Evolutionary conservation across 495 filamentous ascomycete genomes (phyloP).

Genomic region (Neurospora sp.): DNA sequence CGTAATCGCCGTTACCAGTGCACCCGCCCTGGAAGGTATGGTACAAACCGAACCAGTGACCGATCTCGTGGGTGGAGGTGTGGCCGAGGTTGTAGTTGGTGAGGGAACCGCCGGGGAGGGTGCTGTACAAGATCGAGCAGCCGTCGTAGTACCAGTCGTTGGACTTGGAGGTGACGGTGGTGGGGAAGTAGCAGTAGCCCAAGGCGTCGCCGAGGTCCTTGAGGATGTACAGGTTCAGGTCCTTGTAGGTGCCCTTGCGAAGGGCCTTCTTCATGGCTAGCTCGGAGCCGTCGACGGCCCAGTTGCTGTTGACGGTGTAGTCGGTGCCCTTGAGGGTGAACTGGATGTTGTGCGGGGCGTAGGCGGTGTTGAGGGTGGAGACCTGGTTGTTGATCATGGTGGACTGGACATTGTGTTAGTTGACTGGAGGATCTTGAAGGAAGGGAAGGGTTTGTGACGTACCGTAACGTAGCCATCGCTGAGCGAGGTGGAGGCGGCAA

Average conservation of each 20-base stretch:
- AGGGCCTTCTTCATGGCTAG: conserved; percentile 48
- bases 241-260: conserved; percentile 48
- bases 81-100: conserved; percentile 47
- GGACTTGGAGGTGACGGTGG: conserved; percentile 20
- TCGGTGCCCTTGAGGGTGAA: conserved; percentile 44
- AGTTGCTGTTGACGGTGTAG: conserved; percentile 47
- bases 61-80: conserved; percentile 55
- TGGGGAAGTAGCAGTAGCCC: conserved; percentile 49
- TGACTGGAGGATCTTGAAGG: too few species aligned
- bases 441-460: too few species aligned
- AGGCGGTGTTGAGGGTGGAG: conserved; percentile 39
- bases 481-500: conserved; percentile 35
- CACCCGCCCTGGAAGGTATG: conserved; percentile 61
- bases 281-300: conserved; percentile 41
- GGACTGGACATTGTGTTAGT: conserved; percentile 11
- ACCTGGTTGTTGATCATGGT: conserved; percentile 33
- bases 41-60: conserved; percentile 56
- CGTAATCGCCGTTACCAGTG: conserved; percentile 41
- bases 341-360: conserved; percentile 37
- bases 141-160: conserved; percentile 42
- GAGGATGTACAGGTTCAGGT: conserved; percentile 58
- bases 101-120: conserved; percentile 43
- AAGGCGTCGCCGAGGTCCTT: conserved; percentile 39
- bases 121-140: conserved; percentile 45
- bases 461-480: conserved; percentile 43